Conservation (phyloP, 176 grass and related monocot species). For the Puya raimondii region DNA sequence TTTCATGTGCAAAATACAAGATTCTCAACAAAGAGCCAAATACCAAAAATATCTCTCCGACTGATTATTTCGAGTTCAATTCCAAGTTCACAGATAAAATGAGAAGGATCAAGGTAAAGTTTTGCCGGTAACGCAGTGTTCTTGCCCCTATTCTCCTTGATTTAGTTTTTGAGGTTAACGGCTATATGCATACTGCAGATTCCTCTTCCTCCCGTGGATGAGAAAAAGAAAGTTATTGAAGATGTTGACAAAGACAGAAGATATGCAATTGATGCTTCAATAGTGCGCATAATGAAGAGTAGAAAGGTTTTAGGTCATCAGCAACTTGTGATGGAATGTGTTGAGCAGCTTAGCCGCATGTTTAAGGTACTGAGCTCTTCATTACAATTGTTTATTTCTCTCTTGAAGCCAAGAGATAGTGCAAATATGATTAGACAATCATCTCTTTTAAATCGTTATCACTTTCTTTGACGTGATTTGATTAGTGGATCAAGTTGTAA, state of each 20-base stretch:
- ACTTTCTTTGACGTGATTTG: not conserved
- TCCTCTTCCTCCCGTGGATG: slow-evolving; percentile 81
- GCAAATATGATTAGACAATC: not conserved
- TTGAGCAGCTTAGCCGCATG: slow-evolving; percentile 91
- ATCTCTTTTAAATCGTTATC: not conserved
- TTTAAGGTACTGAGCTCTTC: slow-evolving; percentile 54
- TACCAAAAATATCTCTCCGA: slow-evolving; percentile 70
- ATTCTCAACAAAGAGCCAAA: slow-evolving; percentile 86
- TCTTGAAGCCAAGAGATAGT: not conserved
- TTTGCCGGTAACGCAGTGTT: not conserved
- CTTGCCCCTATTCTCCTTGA: not conserved
- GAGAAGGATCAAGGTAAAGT: slow-evolving; percentile 86
- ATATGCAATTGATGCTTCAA: slow-evolving; percentile 95
- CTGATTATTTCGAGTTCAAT: slow-evolving; percentile 79
- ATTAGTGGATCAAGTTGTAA: not conserved
- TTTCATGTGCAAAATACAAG: slow-evolving; percentile 94
- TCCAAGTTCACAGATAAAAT: slow-evolving; percentile 89
- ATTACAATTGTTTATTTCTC: not conserved
- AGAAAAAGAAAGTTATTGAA: slow-evolving; percentile 98
- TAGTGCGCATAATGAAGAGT: slow-evolving; percentile 98
- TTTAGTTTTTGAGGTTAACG: slow-evolving; percentile 1
- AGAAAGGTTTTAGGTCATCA: slow-evolving; percentile 85
- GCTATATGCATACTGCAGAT: slow-evolving; percentile 29
- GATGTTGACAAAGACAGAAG: slow-evolving; percentile 92
- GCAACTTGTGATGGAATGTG: slow-evolving; percentile 77